Base-by-base conservation (phyloP, 2,329 filamentous ascomycete genomes). In the Nothomitra cinnamomea region DNA sequence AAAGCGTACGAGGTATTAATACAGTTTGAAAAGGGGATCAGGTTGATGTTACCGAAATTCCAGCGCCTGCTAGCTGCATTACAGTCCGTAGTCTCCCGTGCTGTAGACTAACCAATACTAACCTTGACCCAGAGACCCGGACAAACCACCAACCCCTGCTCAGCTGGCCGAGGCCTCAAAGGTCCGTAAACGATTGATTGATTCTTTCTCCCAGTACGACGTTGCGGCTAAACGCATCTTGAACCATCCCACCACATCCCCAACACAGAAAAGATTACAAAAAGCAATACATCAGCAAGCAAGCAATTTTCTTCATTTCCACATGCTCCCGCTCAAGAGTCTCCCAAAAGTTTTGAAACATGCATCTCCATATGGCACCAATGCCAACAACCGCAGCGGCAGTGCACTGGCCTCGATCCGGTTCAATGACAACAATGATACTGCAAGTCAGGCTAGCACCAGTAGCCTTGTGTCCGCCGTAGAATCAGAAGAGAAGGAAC, bases 171-270 rank as follows among this genome's bases (percentile, higher is more conserved):
- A 95, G 60, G 89, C 89, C 0, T 82, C 83, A 45, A 94, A 92
- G 67, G 84, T 94, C 10, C 83, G 89, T n/a, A 94, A 87, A 65
- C 78, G 88, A 21, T 74, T 95, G 1, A 89, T 87, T 55, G 89
- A 95, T 61, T 85, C 87, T 7, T 95, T 95, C 62, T 77, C 81
- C 10, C 89, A 95, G 61, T 95, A 94, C 64, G 86, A 94, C 60
- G 72, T 79, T 2, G 87, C 87, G 0, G 87, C 88, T 2, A 81
- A 84, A 58, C 78, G 88, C 2, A 79, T 95, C 54, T 80, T 88
- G 28, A 86, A 94, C 61, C 70, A 95, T 49, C 82, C 81, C 15
- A 85, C 85, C 0, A 70, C 80, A 3, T 89, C 79, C 50, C 73
- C 79, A 0, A 80, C 85, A 0, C 88, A 95, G 63, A 69, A 79